Percentiles rank a stretch among this genome's conserved stretches.
These are phyloP conservation scores for Graphiopsis chlorocephala DNA, from an alignment of 2,329 filamentous ascomycete genomes.

Conservation along the genomic window DNA sequence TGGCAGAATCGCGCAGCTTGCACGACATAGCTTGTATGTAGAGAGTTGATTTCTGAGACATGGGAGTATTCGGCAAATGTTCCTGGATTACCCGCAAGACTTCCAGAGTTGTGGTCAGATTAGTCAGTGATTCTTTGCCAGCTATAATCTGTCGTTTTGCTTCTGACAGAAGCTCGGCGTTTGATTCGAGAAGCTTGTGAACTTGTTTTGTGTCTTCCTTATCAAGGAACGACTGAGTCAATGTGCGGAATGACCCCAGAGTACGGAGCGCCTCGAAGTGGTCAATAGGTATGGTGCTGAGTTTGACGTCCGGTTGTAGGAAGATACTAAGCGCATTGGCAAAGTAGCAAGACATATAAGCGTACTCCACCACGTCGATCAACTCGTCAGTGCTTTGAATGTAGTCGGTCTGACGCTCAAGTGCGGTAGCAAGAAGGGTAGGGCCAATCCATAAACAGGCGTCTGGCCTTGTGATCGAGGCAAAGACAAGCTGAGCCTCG, in stretches of 20 bases:
- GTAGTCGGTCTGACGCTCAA: slow-evolving; percentile 73
- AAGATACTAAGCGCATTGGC: slow-evolving; percentile 72
- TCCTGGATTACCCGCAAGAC: slow-evolving; percentile 39
- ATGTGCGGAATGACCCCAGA: slow-evolving; percentile 63
- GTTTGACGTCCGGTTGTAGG: slow-evolving; percentile 39
- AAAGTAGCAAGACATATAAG: slow-evolving; percentile 84
- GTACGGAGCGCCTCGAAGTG: slow-evolving; percentile 67
- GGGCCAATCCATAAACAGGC: slow-evolving; percentile 63
- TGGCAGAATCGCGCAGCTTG: slow-evolving; percentile 52
- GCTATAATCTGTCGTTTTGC: slow-evolving; percentile 36
- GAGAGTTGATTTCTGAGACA: slow-evolving; percentile 44
- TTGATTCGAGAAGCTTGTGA: slow-evolving; percentile 57
- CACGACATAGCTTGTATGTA: slow-evolving; percentile 62
- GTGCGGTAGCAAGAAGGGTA: slow-evolving; percentile 58
- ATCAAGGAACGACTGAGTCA: slow-evolving; percentile 28
- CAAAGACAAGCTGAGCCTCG: slow-evolving; percentile 71
- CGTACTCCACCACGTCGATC: slow-evolving; percentile 62
- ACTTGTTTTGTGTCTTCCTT: slow-evolving; percentile 36
- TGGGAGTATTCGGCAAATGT: slow-evolving; percentile 36
- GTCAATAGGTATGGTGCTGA: slow-evolving; percentile 51
- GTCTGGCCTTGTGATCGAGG: slow-evolving; percentile 59
- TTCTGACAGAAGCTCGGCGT: slow-evolving; percentile 53
- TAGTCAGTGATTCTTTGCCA: slow-evolving; percentile 41
- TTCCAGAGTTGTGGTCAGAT: slow-evolving; percentile 39
- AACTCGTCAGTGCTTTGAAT: slow-evolving; percentile 73